These are phyloP conservation scores for Flaveria ramosissima DNA, from an alignment of 129 eudicot species.

Conservation along the genomic window DNA sequence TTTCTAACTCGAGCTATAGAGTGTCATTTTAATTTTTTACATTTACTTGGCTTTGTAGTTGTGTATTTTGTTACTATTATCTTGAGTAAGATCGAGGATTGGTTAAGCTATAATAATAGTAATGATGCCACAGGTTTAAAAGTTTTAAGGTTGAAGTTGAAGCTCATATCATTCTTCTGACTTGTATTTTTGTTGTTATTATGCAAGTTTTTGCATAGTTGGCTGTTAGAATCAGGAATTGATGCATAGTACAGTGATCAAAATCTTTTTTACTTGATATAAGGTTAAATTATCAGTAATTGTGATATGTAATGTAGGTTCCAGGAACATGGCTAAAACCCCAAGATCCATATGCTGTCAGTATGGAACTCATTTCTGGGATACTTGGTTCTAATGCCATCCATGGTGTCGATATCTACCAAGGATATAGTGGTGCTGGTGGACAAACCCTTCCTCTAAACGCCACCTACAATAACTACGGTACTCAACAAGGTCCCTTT, in stretches of 20 bases:
- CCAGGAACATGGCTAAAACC: slow-evolving; percentile 48
- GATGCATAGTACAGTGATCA: neutral
- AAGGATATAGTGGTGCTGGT: slow-evolving; percentile 34
- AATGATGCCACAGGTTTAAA: slow-evolving; percentile 11
- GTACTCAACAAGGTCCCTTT: slow-evolving; percentile 49
- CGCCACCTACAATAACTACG: slow-evolving; percentile 42
- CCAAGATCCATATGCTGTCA: slow-evolving; percentile 45
- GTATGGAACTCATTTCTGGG: slow-evolving; percentile 42
- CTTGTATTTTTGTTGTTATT: slow-evolving; percentile 7
- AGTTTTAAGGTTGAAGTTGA: slow-evolving; percentile 12
- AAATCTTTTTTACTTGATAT: neutral
- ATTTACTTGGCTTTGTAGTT: neutral
- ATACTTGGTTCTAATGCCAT: slow-evolving; percentile 41
- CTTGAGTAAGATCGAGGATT: neutral
- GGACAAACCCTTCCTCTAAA: slow-evolving; percentile 42
- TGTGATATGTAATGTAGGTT: slow-evolving; percentile 39
- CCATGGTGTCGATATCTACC: slow-evolving; percentile 31
- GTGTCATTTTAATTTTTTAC: neutral
- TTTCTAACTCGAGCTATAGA: slow-evolving; percentile 4
- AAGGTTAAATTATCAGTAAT: neutral
- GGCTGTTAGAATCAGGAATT: neutral
- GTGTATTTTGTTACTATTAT: slow-evolving; percentile 11
- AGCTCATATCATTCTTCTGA: neutral
- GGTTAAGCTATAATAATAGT: slow-evolving; percentile 16
- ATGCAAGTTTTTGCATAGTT: slow-evolving; percentile 9